Conservation (phyloP, 2,329 filamentous ascomycete genomes). For the Sporothrix protearum region DNA sequence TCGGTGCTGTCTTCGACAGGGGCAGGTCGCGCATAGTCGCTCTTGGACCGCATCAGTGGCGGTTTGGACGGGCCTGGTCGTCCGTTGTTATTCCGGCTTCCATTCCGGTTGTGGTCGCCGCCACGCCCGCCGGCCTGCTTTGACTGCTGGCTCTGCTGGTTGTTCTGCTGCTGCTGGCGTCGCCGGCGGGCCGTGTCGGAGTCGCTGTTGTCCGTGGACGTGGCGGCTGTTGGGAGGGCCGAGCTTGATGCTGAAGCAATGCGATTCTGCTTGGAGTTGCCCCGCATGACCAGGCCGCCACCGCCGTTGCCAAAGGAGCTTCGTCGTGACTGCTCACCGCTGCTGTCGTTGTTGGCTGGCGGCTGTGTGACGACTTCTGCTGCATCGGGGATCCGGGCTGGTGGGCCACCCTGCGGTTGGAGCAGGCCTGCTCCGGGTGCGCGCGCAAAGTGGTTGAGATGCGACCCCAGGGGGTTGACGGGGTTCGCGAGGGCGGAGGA, state of each 20-base stretch:
- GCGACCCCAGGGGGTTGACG: conserved; percentile 18
- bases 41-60: conserved; percentile 54
- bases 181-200: conserved; percentile 32
- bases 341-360: conserved; percentile 11
- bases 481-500: conserved; percentile 10
- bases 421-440: not conserved
- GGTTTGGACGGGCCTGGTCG: conserved; percentile 41
- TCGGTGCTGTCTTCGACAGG: conserved; percentile 33
- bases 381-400: not conserved
- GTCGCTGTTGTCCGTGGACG: conserved; percentile 19
- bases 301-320: conserved; percentile 16
- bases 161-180: conserved; percentile 8
- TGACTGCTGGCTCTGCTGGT: too few relatives aligned
- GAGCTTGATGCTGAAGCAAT: not conserved
- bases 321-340: conserved; percentile 18
- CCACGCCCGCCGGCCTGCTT: conserved; percentile 37
- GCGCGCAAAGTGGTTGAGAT: conserved; percentile 12
- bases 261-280: conserved; percentile 4
- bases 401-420: not conserved
- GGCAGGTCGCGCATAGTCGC: conserved; percentile 47
- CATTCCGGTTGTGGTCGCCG: conserved; percentile 31
- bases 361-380: conserved; percentile 8
- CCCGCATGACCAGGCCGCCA: conserved; percentile 21
- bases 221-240: not conserved
- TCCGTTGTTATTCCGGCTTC: conserved; percentile 16